These are phyloP conservation scores for Luvunga scandens DNA, from an alignment of 345 rosid species.

Conservation along the genomic window DNA sequence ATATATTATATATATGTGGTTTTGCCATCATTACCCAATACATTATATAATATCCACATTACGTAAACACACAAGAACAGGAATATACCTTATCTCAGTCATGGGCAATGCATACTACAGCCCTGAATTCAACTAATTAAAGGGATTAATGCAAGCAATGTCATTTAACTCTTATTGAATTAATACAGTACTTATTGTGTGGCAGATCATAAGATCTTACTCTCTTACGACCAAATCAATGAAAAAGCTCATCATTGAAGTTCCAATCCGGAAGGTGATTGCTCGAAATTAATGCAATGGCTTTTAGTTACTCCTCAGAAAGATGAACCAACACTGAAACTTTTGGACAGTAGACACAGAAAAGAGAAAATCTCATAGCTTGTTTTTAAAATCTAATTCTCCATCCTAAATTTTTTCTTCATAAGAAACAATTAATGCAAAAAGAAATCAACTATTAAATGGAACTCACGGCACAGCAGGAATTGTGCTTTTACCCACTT, in stretches of 20 bases:
- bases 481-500: slow-evolving; percentile 33
- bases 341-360: neutral
- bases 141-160: neutral
- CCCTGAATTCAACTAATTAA: neutral
- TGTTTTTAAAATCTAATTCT: neutral
- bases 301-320: neutral
- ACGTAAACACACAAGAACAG: neutral
- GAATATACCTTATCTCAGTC: neutral
- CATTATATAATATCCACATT: neutral
- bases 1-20: neutral
- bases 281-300: neutral
- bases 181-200: neutral
- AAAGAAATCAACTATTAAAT: neutral
- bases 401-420: neutral
- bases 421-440: no score
- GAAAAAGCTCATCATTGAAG: neutral
- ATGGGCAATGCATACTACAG: neutral
- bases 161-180: neutral
- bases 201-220: neutral
- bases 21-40: neutral
- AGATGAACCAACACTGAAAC: neutral
- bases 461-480: slow-evolving; percentile 50
- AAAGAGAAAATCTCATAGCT: neutral
- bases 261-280: neutral
- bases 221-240: neutral